Base-by-base conservation (phyloP, 2,329 filamentous ascomycete genomes). In the Intubia oerlemansii region DNA sequence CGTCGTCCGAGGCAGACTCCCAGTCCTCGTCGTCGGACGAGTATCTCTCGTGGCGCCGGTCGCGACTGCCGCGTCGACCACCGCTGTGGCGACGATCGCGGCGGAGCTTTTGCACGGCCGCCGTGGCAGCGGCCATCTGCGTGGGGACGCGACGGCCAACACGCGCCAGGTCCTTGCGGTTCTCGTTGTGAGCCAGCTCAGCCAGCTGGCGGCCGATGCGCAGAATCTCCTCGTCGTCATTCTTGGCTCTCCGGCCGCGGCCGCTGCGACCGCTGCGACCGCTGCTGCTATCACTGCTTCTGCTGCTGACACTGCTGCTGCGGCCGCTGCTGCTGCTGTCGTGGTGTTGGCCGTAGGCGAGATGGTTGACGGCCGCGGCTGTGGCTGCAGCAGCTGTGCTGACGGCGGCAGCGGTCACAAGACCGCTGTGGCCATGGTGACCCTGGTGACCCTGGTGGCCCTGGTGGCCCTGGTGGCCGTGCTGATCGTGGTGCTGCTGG, bases 211-310 rank as follows among this genome's bases (percentile, higher is more conserved):
- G 55, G 10, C 64, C 64, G 24, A 69, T 51, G 32, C 57, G 54
- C 31, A 63, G 42, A 18, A 69, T 68, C 45, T 69, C 64, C 34
- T 66, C 61, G 34, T 67, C 62, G 39, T 57, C 54, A 31, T 20
- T 17, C 21, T 26, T 20, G 24, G 47, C n/a, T n/a, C n/a, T n/a
- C n/a, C n/a, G n/a, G n/a, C n/a, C n/a, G n/a, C n/a, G n/a, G n/a
- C n/a, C n/a, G n/a, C n/a, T n/a, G n/a, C n/a, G n/a, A n/a, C n/a
- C n/a, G n/a, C n/a, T n/a, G n/a, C n/a, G n/a, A n/a, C n/a, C n/a
- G n/a, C n/a, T n/a, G n/a, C n/a, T n/a, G n/a, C n/a, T n/a, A n/a
- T n/a, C n/a, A n/a, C n/a, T n/a, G n/a, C n/a, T n/a, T n/a, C n/a
- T n/a, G n/a, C n/a, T n/a, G n/a, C n/a, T n/a, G n/a, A n/a, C n/a